A percentile compares a stretch with the other conserved stretches of the same genome.
phyloP scores from a whole-genome alignment of 768 basidiomycete species.

The Rhodocollybia butyracea region DNA sequence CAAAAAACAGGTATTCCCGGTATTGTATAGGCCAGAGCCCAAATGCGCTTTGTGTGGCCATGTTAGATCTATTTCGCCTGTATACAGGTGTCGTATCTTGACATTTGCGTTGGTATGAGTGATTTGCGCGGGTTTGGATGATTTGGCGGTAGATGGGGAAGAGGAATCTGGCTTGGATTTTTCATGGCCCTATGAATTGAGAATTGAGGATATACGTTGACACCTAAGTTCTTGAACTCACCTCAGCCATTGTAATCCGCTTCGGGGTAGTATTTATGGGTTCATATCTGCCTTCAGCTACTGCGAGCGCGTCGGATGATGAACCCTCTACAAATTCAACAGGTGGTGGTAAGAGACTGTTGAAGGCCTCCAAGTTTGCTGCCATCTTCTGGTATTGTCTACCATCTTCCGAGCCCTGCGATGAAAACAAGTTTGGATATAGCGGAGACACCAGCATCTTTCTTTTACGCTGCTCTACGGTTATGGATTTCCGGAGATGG shows the following conservation, averaged over 20 bases:
- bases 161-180: constrained; percentile 17
- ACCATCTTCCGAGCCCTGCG: constrained; percentile 47
- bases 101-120: too few species aligned
- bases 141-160: constrained; percentile 26
- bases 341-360: constrained; percentile 73
- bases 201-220: too few species aligned
- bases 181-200: constrained; percentile 16
- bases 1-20: constrained; percentile 93
- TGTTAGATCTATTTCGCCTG: constrained; percentile 52
- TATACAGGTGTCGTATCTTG: constrained; percentile 42
- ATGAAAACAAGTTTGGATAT: constrained; percentile 11
- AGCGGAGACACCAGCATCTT: constrained; percentile 6
- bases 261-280: constrained; percentile 74
- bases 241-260: constrained; percentile 52
- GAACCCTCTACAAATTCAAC: constrained; percentile 85
- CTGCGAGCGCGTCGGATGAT: constrained; percentile 68
- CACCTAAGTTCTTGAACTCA: too few species aligned
- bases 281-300: constrained; percentile 74
- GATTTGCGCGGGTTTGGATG: constrained; percentile 14
- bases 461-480: too few species aligned
- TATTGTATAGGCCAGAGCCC: constrained; percentile 75
- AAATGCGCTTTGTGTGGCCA: constrained; percentile 53
- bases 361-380: constrained; percentile 72
- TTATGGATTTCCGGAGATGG: too few species aligned
- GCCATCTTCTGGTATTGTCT: constrained; percentile 62